Base-by-base conservation (phyloP, 305 asterid species). In the Euphrasia arctica region DNA sequence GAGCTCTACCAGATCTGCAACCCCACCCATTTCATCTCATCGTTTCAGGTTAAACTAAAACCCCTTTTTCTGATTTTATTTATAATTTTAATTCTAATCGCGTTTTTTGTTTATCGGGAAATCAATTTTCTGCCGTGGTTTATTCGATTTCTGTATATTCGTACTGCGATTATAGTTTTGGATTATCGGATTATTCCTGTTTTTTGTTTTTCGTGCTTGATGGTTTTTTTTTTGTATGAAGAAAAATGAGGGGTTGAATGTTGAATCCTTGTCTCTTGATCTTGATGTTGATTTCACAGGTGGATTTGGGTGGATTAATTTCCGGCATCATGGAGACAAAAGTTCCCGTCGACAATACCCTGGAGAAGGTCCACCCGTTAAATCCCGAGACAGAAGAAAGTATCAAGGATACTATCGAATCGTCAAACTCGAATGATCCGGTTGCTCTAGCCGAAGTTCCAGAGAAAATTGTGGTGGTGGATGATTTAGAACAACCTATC, bases 291-390 rank as follows among this genome's bases (percentile, higher is more conserved):
- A 39, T 52, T 64, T 74, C 65, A 15, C 43, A 39, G 43, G 43
- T 39, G 68, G 60, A 66, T 55, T 47, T 65, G 32, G n/a, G n/a
- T 58, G 65, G 18, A 56, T 63, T 42, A 43, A 60, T 55, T 42
- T 49, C 61, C 68, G 29, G 49, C 55, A 58, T 25, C 61, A 82
- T 75, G 80, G 80, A 73, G 71, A 73, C 54, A 51, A 72, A 79
- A 71, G 66, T 54, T 25, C 70, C 66, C 29, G 63, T 58, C 27
- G 61, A n/a, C 3, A 47, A 25, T 73, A 49, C 69, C 51, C 25
- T 3, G 39, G 58, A 68, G 62, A 69, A 58, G 63, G 58, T 27
- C 41, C 28, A 63, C 8, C 31, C 15, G 0, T 62, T 69, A 50
- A 61, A 56, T 65, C 4, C 12, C 50, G 71, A 58, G 13, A 41